Percentiles rank a stretch among this genome's conserved stretches.
phyloP scores from a whole-genome alignment of 805 yeast genomes.

The Hanseniaspora clermontiae region DNA sequence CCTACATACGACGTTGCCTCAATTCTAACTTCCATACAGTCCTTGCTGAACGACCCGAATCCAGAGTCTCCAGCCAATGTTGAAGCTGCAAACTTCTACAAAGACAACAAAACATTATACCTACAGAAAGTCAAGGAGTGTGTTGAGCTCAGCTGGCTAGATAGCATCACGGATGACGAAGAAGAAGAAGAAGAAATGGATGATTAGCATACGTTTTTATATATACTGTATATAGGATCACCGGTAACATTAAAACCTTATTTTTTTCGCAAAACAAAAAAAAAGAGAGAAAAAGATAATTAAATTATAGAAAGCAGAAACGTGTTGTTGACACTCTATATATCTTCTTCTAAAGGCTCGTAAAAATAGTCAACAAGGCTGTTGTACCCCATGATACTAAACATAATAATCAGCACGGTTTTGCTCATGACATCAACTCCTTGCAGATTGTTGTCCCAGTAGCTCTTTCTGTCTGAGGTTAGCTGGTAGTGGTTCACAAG shows the following conservation, averaged over 20 bases:
- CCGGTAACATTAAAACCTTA: no score
- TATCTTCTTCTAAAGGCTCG: slow-evolving; percentile 24
- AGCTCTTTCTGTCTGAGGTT: slow-evolving; percentile 18
- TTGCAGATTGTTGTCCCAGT: slow-evolving; percentile 23
- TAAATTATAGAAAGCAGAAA: background rate
- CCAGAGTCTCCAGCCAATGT: slow-evolving; percentile 95
- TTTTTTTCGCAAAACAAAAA: background rate
- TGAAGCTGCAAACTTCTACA: slow-evolving; percentile 90
- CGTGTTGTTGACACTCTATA: background rate
- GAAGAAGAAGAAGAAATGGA: slow-evolving; percentile 30
- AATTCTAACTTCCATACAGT: slow-evolving; percentile 83
- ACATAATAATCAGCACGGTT: slow-evolving; percentile 17
- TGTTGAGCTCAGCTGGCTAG: slow-evolving; percentile 89
- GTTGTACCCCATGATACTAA: slow-evolving; percentile 3
- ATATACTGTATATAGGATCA: no score
- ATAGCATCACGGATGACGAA: slow-evolving; percentile 40
- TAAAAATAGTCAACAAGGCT: background rate
- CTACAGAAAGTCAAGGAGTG: slow-evolving; percentile 84
- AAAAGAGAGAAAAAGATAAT: background rate
- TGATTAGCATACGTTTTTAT: background rate
- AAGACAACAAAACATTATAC: slow-evolving; percentile 89
- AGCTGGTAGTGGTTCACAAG: slow-evolving; percentile 17
- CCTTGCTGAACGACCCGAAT: slow-evolving; percentile 87
- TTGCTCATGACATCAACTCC: slow-evolving; percentile 26
- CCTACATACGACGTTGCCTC: slow-evolving; percentile 97